Evolutionary conservation across 345 rosid species (phyloP), one percentile per base, ranked within the genome.

Genomic region (Brassica napus): DNA sequence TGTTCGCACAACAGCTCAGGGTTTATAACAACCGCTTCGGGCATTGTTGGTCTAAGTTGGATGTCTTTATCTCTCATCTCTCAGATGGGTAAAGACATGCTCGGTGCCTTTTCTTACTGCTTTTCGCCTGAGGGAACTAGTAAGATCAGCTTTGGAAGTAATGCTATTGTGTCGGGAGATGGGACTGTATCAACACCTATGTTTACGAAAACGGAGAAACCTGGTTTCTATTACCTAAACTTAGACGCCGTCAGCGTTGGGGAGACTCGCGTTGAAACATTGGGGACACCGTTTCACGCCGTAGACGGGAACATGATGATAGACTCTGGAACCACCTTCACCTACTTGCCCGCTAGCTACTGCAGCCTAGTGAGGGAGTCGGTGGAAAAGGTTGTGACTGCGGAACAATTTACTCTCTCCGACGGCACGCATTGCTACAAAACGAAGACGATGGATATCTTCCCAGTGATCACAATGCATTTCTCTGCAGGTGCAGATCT

Each of bases 61-160:
- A 61, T 10, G 1, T 0, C 44, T 15, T 7, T 5, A 9, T 76
- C 79, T 0, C 69, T 59, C 6, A 44, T 42, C 32, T 58, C 60
- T 39, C 73, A 76, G 80, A 28, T 76, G 69, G 80, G 62, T 0
- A 60, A 69, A 1, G 3, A 0, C 2, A 11, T 4, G 8, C 0
- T 14, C 7, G 74, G 69, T 76, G 4, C 21, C 9, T 30, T 76
- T 24, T 76, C 80, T 42, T 76, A 76, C 42, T 76, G 80, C 8
- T 47, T 76, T 3, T 16, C 72, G 3, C 18, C 62, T 14, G 30
- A 30, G 0, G 74, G 68, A 60, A 76, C 69, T 4, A 76, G 80
- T 28, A 67, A 67, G 67, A 67, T 75, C 30, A 57, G 18, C 3
- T 75, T 26, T 26, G 30, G 30, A 26, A 26, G 30, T 75, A 55